Evolutionary conservation across 257 asterid species (phyloP).

Genomic region (Agastache rugosa): DNA sequence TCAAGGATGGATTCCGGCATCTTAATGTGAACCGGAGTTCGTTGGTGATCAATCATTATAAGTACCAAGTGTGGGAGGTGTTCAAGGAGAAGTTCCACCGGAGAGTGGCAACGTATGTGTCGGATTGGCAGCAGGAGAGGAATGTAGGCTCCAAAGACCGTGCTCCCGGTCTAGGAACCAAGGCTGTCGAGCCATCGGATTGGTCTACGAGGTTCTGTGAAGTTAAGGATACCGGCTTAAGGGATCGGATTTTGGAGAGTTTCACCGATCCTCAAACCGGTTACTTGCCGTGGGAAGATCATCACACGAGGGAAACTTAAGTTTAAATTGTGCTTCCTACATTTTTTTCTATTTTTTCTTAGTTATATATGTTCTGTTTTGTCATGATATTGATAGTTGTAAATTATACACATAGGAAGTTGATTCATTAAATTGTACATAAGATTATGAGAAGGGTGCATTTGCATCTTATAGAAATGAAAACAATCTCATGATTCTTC

Average conservation of each 20-base stretch:
- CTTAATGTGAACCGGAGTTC: slow-evolving; percentile 41
- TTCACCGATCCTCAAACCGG: slow-evolving; percentile 52
- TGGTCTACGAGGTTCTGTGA: slow-evolving; percentile 76
- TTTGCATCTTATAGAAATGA: neutral
- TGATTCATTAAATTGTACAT: slow-evolving; percentile 31
- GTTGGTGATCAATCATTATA: slow-evolving; percentile 77
- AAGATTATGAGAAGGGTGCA: neutral
- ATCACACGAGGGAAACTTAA: neutral
- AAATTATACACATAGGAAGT: neutral
- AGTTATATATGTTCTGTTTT: neutral
- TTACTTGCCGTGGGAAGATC: slow-evolving; percentile 68
- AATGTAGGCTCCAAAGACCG: slow-evolving; percentile 74
- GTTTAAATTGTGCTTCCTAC: neutral
- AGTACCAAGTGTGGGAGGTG: slow-evolving; percentile 90
- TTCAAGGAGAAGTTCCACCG: slow-evolving; percentile 74
- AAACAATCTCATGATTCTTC: neutral
- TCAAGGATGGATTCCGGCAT: slow-evolving; percentile 46
- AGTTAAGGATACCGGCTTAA: slow-evolving; percentile 61
- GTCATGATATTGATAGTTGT: neutral
- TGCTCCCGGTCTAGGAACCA: slow-evolving; percentile 79
- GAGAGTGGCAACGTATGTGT: slow-evolving; percentile 80
- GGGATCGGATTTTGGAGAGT: slow-evolving; percentile 45
- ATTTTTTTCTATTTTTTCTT: neutral
- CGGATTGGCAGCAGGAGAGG: slow-evolving; percentile 75
- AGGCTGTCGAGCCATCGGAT: slow-evolving; percentile 66